phyloP scores from a whole-genome alignment of 192 early-diverging fungal species.

The Coemansia sp. region DNA sequence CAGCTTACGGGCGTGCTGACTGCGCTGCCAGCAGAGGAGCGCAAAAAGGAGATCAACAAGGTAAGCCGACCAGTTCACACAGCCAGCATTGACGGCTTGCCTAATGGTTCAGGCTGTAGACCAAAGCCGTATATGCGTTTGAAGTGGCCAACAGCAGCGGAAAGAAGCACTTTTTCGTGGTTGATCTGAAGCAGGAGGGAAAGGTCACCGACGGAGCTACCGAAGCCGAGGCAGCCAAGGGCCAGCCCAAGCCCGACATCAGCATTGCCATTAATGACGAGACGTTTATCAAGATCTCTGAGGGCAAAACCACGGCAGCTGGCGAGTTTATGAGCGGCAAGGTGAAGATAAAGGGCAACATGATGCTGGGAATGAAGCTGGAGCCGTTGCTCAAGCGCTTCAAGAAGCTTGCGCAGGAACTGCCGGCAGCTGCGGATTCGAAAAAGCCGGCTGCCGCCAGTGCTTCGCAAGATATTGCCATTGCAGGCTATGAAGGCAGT shows the following conservation, averaged over 20 bases:
- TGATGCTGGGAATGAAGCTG: constrained; percentile 74
- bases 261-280: constrained; percentile 69
- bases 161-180: constrained; percentile 73
- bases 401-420: constrained; percentile 52
- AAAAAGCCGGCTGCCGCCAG: constrained; percentile 19
- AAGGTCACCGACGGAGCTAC: constrained; percentile 59
- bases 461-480: constrained; percentile 46
- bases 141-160: constrained; percentile 67
- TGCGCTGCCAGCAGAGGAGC: constrained; percentile 39
- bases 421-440: constrained; percentile 22
- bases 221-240: constrained; percentile 55
- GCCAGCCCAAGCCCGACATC: constrained; percentile 74
- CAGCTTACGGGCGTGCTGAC: constrained; percentile 34
- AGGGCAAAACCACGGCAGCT: constrained; percentile 83
- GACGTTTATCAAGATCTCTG: constrained; percentile 76
- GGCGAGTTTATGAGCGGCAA: constrained; percentile 92
- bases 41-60: constrained; percentile 43
- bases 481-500: constrained; percentile 73
- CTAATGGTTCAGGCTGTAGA: constrained; percentile 9
- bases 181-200: constrained; percentile 80
- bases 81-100: no score
- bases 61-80: not conserved
- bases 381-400: constrained; percentile 62
- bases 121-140: constrained; percentile 88
- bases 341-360: constrained; percentile 77